These are phyloP conservation scores for Fusarium liriodendri DNA, from an alignment of 2,329 filamentous ascomycete species.

Conservation along the genomic window DNA sequence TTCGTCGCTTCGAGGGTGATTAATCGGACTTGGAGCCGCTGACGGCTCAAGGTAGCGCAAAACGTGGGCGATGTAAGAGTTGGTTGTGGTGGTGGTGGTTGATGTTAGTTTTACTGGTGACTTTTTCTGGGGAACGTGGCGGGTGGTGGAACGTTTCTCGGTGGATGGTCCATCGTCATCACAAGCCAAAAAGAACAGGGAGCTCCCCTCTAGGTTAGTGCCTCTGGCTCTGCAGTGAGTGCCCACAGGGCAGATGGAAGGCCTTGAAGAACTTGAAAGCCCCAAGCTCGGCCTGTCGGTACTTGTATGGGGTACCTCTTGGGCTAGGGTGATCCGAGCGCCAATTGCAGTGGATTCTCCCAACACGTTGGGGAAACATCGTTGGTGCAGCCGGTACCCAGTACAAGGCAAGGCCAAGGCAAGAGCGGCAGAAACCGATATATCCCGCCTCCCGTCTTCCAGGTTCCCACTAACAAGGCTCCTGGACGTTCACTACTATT, in stretches of 20 bases:
- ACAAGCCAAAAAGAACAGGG: constrained; percentile 33
- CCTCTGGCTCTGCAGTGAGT: neutral
- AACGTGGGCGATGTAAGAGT: constrained; percentile 29
- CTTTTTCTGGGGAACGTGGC: constrained; percentile 24
- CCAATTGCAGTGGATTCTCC: constrained; percentile 41
- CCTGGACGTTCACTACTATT: neutral
- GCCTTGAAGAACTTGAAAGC: neutral
- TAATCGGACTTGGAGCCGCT: constrained; percentile 5
- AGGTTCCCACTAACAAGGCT: neutral
- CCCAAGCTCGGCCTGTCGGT: constrained; percentile 5
- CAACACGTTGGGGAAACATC: constrained; percentile 42
- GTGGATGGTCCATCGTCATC: constrained; percentile 32
- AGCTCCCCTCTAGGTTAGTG: neutral
- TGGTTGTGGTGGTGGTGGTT: constrained; percentile 18
- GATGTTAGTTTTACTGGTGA: constrained; percentile 4
- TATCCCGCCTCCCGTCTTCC: constrained; percentile 36
- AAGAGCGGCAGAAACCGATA: constrained; percentile 35
- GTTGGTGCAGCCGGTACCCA: constrained; percentile 21
- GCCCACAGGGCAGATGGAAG: neutral
- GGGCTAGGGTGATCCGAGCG: constrained; percentile 21
- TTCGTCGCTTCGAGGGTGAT: constrained; percentile 8
- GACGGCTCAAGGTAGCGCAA: constrained; percentile 16
- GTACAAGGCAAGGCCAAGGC: constrained; percentile 13
- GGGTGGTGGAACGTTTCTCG: constrained; percentile 20
- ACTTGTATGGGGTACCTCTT: constrained; percentile 16